A percentile compares a stretch with the other conserved stretches of the same genome.
phyloP scores from a whole-genome alignment of 345 rosid genomes.

The Eucalyptus curtisii region DNA sequence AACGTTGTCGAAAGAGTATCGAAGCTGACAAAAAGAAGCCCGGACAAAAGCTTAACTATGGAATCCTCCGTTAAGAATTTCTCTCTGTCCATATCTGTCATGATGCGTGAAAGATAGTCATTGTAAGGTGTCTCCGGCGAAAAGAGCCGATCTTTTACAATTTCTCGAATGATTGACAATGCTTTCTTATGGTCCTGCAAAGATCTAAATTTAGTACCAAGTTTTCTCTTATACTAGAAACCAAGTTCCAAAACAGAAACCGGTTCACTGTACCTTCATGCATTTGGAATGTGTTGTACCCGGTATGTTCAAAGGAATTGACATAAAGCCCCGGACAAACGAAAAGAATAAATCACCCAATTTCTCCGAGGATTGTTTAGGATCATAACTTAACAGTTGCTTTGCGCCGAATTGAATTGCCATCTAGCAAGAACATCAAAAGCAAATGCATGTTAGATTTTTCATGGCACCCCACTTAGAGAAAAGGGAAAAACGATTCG shows the following conservation, averaged over 20 bases:
- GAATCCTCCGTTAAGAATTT: constrained; percentile 16
- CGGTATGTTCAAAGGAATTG: constrained; percentile 25
- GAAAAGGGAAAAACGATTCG: not conserved
- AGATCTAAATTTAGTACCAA: not conserved
- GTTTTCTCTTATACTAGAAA: not conserved
- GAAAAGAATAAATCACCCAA: not conserved
- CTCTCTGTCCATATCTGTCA: constrained; percentile 4
- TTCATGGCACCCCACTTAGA: not conserved
- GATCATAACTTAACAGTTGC: constrained; percentile 6
- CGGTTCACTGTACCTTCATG: constrained; percentile 6
- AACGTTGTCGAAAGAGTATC: constrained; percentile 1
- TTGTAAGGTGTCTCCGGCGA: not conserved
- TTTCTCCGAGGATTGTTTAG: not conserved
- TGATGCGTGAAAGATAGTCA: constrained; percentile 5
- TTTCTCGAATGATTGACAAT: not conserved
- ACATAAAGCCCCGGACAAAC: not conserved
- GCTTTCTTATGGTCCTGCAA: not conserved
- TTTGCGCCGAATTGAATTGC: constrained; percentile 1
- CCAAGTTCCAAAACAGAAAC: not conserved
- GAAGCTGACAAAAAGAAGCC: not conserved
- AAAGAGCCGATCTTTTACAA: not conserved
- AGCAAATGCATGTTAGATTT: not conserved
- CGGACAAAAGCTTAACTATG: not conserved
- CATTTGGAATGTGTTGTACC: constrained; percentile 21
- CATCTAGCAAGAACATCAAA: not conserved